phyloP scores from a whole-genome alignment of 306 rosid species.

The Prunus davidiana region DNA sequence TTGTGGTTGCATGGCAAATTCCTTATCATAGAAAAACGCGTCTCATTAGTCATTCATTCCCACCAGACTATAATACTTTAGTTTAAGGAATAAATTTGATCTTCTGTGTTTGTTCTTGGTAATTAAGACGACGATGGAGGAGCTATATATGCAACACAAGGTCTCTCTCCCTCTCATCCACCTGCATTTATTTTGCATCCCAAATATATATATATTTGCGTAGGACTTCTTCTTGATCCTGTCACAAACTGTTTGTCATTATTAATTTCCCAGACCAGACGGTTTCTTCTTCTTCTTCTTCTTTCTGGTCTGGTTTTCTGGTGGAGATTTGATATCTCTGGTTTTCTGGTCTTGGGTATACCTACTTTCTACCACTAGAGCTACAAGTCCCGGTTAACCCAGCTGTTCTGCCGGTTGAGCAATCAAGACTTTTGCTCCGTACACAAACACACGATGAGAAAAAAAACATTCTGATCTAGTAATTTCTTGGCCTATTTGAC shows the following conservation, averaged over 20 bases:
- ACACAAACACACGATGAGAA: background rate
- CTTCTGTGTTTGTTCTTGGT: slow-evolving; percentile 6
- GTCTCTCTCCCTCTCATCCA: background rate
- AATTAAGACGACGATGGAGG: background rate
- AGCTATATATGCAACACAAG: background rate
- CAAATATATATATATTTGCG: background rate
- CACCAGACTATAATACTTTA: background rate
- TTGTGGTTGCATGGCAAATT: slow-evolving; percentile 11
- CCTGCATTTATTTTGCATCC: background rate
- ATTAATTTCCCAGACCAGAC: background rate
- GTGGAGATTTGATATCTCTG: background rate
- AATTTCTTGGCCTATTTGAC: background rate
- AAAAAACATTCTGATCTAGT: background rate
- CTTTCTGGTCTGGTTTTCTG: background rate
- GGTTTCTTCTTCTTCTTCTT: background rate
- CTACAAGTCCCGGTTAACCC: background rate
- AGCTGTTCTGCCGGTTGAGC: background rate
- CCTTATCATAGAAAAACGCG: background rate
- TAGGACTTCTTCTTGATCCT: background rate
- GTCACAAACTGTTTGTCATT: background rate
- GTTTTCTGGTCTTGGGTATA: background rate
- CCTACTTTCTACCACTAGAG: background rate
- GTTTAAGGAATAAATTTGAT: background rate
- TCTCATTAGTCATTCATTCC: background rate
- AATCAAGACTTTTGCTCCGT: background rate